These are phyloP conservation scores for Pseudogymnoascus sp. DNA, from an alignment of 2,329 filamentous ascomycete genomes.

Conservation along the genomic window DNA sequence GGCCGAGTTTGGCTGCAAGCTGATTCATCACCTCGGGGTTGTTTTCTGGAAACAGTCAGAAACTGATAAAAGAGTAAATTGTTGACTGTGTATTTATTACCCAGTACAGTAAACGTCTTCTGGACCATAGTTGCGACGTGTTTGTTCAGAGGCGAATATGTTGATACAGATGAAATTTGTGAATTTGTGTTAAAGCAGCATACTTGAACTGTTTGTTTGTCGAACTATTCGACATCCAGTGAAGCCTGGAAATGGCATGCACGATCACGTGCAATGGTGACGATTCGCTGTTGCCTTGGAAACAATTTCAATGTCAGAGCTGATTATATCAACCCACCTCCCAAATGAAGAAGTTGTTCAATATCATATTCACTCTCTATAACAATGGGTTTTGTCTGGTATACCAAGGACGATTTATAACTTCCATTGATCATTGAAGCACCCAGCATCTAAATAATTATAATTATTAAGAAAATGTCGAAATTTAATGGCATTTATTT, in stretches of 20 bases:
- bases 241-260: neutral
- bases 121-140: neutral
- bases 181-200: neutral
- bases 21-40: constrained; percentile 85
- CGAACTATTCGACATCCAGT: neutral
- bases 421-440: neutral
- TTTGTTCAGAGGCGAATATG: neutral
- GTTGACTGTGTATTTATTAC: neutral
- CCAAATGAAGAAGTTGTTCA: neutral
- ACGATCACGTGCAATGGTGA: neutral
- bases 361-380: neutral
- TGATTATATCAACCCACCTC: no score
- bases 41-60: constrained; percentile 23
- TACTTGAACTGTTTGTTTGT: neutral
- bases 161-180: neutral
- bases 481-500: neutral
- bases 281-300: neutral
- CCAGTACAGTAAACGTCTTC: neutral
- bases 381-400: neutral
- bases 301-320: neutral
- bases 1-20: constrained; percentile 74
- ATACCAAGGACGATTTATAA: neutral
- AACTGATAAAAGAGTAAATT: neutral
- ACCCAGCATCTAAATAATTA: neutral
- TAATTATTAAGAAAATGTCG: neutral